A percentile compares a stretch with the other conserved stretches of the same genome.
Evolutionary conservation across 805 yeast genomes (phyloP).

Genomic region (Blastobotrys robertii): DNA sequence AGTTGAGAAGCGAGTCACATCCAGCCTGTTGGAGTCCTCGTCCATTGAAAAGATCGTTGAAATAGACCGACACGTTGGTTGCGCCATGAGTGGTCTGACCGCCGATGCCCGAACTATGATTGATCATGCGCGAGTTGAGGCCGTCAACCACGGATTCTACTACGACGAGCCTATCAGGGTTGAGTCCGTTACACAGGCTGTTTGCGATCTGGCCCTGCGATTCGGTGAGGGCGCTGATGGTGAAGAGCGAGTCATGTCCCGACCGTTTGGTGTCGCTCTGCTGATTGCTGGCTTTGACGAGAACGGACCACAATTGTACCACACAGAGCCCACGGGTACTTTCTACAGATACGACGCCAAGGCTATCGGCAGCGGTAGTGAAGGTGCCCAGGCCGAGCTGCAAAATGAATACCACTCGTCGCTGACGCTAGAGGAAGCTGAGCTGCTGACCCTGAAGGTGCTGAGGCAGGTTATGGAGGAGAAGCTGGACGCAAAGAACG

Average conservation of each 20-base stretch:
- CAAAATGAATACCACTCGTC: slow-evolving; percentile 91
- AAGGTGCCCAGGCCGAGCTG: slow-evolving; percentile 97
- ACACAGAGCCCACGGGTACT: slow-evolving; percentile 99
- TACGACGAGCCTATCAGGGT: slow-evolving; percentile 89
- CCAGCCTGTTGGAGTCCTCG: slow-evolving; percentile 79
- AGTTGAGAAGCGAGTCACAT: slow-evolving; percentile 94
- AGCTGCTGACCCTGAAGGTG: slow-evolving; percentile 74
- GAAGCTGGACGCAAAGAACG: slow-evolving; percentile 87
- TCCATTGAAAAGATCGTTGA: slow-evolving; percentile 95
- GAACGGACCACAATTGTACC: slow-evolving; percentile 89
- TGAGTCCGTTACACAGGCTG: slow-evolving; percentile 90
- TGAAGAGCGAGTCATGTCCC: slow-evolving; percentile 88
- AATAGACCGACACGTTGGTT: slow-evolving; percentile 87
- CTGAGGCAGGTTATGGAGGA: slow-evolving; percentile 99
- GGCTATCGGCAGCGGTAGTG: slow-evolving; percentile 98
- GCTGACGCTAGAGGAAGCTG: slow-evolving; percentile 86
- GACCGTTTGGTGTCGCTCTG: slow-evolving; percentile 98
- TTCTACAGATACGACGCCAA: slow-evolving; percentile 96
- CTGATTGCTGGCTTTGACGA: slow-evolving; percentile 93
- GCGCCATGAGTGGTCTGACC: slow-evolving; percentile 98
- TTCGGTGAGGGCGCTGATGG: slow-evolving; percentile 97
- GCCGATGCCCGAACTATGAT: slow-evolving; percentile 99
- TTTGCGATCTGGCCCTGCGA: slow-evolving; percentile 91
- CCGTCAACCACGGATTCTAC: slow-evolving; percentile 76
- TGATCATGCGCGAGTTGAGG: slow-evolving; percentile 87